phyloP scores from a whole-genome alignment of 75 land plant species.

The Picea glauca region DNA sequence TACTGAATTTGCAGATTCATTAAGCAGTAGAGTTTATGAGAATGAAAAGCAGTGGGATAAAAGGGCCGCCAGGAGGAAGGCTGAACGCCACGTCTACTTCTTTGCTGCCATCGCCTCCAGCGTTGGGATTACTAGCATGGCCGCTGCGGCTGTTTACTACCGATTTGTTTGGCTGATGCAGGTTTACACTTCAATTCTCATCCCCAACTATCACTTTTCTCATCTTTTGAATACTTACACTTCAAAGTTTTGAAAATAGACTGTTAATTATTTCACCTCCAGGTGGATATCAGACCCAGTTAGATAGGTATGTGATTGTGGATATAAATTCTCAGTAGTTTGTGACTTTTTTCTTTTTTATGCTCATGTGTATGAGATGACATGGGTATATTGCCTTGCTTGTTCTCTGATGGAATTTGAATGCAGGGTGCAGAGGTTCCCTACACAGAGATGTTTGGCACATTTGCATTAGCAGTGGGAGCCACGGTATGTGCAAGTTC shows the following conservation, averaged over 20 bases:
- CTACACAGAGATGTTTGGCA: constrained; percentile 17
- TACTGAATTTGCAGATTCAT: constrained; percentile 11
- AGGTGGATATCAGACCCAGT: too few species aligned
- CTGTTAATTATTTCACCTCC: too few species aligned
- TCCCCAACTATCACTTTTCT: neutral
- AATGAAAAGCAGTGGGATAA: constrained; percentile 38
- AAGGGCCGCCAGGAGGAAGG: neutral
- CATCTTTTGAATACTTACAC: neutral
- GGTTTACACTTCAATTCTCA: neutral
- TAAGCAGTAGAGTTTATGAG: constrained; percentile 22
- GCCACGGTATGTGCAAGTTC: constrained; percentile 20
- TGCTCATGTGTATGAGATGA: too few species aligned
- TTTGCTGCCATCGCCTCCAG: constrained; percentile 40
- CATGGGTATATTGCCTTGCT: too few species aligned
- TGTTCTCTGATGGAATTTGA: too few species aligned
- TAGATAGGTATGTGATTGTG: too few species aligned
- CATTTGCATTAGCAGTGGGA: constrained; percentile 21
- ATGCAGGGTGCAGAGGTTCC: constrained; percentile 23
- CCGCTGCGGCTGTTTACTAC: constrained; percentile 26
- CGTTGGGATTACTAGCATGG: constrained; percentile 32
- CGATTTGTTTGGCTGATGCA: constrained; percentile 29
- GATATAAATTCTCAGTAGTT: too few species aligned
- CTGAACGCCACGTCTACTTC: neutral
- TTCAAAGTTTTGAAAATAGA: too few species aligned
- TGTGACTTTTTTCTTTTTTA: too few species aligned